Evolutionary conservation across 805 yeast genomes (phyloP), one percentile per base, ranked within the genome.

Genomic region (Candida wancherniae): DNA sequence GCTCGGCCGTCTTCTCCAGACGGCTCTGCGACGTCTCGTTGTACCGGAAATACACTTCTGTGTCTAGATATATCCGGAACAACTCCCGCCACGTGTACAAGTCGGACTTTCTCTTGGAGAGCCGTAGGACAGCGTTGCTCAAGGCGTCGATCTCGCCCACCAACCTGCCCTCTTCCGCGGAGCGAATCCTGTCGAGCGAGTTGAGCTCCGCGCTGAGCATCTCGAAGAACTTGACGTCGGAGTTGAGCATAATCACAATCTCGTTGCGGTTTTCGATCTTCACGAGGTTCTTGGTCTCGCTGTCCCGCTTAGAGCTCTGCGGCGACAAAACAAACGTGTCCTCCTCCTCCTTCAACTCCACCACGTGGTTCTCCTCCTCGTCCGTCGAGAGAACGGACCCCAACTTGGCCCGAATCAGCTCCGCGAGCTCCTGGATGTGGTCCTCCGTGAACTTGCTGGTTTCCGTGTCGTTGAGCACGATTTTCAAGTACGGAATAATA

Each of bases 51-150:
- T 75, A 81, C 19, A 82, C 72, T 40, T 80, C 82, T 15, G 75
- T 68, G 40, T 81, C 88, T 15, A 80, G 64, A 43, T 80, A 82
- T 13, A 71, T 53, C 44, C 68, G 72, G 56, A 82, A 81, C 7
- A 82, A 64, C 45, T 77, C 75, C 36, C 90, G 60, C 90, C 90
- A 83, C 6, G 65, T 62, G 45, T 77, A 77, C 55, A 81, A 57
- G 47, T 82, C 90, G 1, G 67, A 57, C 22, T 59, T 63, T 32
- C 62, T 66, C 25, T 51, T 51, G 21, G 57, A 55, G 9, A 47
- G 36, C 23, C 44, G 35, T 9, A 46, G 51, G 11, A 39, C 41
- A 3, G 42, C 36, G 9, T 52, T 43, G 3, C 73, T 65, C 8
- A 78, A 54, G 1, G 40, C 39, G 26, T 67, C 63, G 12, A 78